Evolutionary conservation across 2,329 filamentous ascomycete species (phyloP).

Genomic region (Fusarium sp.): DNA sequence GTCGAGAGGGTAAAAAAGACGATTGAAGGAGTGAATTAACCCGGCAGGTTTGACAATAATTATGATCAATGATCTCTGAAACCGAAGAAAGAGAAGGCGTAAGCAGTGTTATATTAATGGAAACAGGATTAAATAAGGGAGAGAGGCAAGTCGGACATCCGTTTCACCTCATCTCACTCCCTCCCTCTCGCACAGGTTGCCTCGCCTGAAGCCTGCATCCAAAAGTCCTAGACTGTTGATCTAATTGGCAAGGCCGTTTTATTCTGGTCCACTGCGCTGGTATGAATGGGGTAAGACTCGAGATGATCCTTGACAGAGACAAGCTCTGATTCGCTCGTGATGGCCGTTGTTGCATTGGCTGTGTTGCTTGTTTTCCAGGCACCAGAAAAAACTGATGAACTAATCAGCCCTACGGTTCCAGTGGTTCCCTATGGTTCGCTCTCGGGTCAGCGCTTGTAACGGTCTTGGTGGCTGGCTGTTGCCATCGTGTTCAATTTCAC

Average conservation of each 20-base stretch:
- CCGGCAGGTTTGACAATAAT: background rate
- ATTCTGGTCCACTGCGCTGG: conserved; percentile 20
- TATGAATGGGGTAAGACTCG: conserved; percentile 9
- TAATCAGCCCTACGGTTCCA: conserved; percentile 40
- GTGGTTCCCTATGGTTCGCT: background rate
- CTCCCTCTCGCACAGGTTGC: conserved; percentile 27
- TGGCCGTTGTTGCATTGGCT: conserved; percentile 44
- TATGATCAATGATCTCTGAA: background rate
- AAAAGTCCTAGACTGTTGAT: background rate
- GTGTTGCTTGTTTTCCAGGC: conserved; percentile 40
- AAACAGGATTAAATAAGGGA: conserved; percentile 2
- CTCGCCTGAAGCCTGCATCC: conserved; percentile 23
- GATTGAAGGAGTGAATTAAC: conserved; percentile 18
- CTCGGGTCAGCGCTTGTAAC: background rate
- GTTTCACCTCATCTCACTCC: conserved; percentile 14
- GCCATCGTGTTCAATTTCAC: background rate
- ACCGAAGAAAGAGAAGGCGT: background rate
- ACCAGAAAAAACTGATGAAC: conserved; percentile 22
- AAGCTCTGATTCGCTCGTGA: conserved; percentile 45
- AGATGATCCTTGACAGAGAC: conserved; percentile 17
- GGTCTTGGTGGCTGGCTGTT: background rate
- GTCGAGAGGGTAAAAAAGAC: background rate
- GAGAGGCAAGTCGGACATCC: background rate
- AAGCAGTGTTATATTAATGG: conserved; percentile 21
- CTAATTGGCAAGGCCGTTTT: conserved; percentile 12